phyloP scores from a whole-genome alignment of 78 protist genomes.

The Dictyostelium brefeldianum region DNA sequence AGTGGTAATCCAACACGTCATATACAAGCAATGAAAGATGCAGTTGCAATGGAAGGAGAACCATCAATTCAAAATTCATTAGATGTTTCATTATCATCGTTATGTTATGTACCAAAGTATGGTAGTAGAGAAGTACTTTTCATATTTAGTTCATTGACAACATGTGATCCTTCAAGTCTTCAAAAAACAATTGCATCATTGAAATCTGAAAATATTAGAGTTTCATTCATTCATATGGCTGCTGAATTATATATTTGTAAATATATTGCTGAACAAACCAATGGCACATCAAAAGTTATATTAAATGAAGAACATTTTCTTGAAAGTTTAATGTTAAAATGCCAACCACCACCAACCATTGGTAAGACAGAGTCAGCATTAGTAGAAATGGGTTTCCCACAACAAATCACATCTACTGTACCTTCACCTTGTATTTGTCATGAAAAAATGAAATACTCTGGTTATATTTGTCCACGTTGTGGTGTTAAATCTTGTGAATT shows the following conservation, averaged over 20 bases:
- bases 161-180: constrained; percentile 90
- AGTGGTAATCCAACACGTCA: constrained; percentile 71
- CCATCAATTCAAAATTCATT: constrained; percentile 91
- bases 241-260: constrained; percentile 82
- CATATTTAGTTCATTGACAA: constrained; percentile 65
- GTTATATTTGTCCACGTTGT: constrained; percentile 89
- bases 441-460: constrained; percentile 55
- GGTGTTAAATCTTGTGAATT: constrained; percentile 84
- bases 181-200: constrained; percentile 67
- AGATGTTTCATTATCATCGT: constrained; percentile 73
- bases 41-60: constrained; percentile 79
- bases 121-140: constrained; percentile 84
- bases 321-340: constrained; percentile 65
- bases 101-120: constrained; percentile 81
- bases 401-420: constrained; percentile 30
- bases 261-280: constrained; percentile 61
- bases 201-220: constrained; percentile 43
- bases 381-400: constrained; percentile 90
- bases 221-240: constrained; percentile 77
- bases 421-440: constrained; percentile 70
- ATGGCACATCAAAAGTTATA: constrained; percentile 73
- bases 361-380: constrained; percentile 54
- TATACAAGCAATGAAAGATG: constrained; percentile 55
- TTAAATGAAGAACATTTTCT: constrained; percentile 59
- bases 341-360: constrained; percentile 85